A percentile compares a stretch with the other conserved stretches of the same genome.
These are phyloP conservation scores for Candida ortonii DNA, from an alignment of 805 yeast species.

Conservation along the genomic window DNA sequence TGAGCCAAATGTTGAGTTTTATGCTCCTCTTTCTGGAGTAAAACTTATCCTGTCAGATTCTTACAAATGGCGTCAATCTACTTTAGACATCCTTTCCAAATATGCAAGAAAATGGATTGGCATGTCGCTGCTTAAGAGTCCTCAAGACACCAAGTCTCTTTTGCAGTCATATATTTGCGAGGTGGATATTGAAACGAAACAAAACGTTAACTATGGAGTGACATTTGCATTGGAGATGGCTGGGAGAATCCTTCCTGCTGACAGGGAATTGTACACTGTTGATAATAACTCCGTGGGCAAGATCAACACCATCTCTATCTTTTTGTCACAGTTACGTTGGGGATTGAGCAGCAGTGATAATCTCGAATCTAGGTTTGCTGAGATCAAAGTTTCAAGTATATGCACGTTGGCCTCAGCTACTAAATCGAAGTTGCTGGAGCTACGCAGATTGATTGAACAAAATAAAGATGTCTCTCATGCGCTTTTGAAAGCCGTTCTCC, in stretches of 20 bases:
- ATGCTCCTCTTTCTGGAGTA: constrained; percentile 42
- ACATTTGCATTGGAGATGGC: constrained; percentile 91
- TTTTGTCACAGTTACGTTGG: constrained; percentile 77
- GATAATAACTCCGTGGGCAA: constrained; percentile 31
- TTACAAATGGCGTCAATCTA: constrained; percentile 66
- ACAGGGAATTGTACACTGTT: constrained; percentile 57
- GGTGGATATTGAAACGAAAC: constrained; percentile 22
- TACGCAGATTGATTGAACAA: constrained; percentile 6
- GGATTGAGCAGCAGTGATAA: constrained; percentile 37
- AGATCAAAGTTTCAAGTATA: constrained; percentile 26
- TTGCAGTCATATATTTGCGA: constrained; percentile 70
- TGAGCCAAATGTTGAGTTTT: constrained; percentile 74
- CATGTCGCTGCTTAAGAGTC: constrained; percentile 53
- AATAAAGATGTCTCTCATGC: constrained; percentile 24
- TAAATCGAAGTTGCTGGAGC: constrained; percentile 7
- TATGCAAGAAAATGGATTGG: constrained; percentile 69
- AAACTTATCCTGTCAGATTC: constrained; percentile 67
- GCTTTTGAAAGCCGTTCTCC: constrained; percentile 42
- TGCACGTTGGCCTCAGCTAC: constrained; percentile 19
- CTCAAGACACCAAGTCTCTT: constrained; percentile 73
- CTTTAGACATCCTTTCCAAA: constrained; percentile 57
- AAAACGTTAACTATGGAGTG: constrained; percentile 66
- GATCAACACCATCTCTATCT: constrained; percentile 63
- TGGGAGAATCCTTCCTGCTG: constrained; percentile 62
- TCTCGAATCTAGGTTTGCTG: constrained; percentile 29